A percentile compares a stretch with the other conserved stretches of the same genome.
phyloP scores from a whole-genome alignment of 2,329 filamentous ascomycete genomes.

The Aspergillus fischeri region DNA sequence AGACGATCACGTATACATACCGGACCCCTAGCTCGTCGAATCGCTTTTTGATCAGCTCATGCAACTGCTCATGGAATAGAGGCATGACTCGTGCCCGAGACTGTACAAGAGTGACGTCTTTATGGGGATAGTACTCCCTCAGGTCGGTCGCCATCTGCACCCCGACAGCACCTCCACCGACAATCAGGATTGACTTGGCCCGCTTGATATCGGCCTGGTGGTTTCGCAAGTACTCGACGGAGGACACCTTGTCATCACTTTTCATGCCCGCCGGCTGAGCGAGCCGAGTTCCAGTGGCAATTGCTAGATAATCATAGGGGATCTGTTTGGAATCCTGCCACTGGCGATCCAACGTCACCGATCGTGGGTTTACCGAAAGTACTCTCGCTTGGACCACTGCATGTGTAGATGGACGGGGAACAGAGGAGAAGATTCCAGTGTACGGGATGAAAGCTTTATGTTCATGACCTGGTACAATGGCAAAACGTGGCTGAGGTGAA shows the following conservation, averaged over 20 bases:
- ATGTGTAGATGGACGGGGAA: conserved; percentile 21
- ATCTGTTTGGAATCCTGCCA: conserved; percentile 31
- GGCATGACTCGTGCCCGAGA: conserved; percentile 40
- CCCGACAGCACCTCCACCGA: conserved; percentile 49
- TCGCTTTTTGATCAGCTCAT: conserved; percentile 27
- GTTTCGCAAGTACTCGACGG: conserved; percentile 28
- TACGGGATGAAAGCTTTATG: conserved; percentile 37
- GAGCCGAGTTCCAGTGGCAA: conserved; percentile 33
- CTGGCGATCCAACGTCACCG: conserved; percentile 31
- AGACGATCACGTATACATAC: conserved; percentile 2
- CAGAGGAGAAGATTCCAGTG: conserved; percentile 25
- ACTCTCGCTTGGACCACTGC: conserved; percentile 31
- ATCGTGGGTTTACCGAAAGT: conserved; percentile 23
- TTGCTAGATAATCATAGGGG: conserved; percentile 30
- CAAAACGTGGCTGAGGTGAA: conserved; percentile 27
- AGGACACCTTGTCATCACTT: conserved; percentile 30
- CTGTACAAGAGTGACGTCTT: conserved; percentile 46
- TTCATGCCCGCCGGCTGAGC: conserved; percentile 31
- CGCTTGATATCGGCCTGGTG: conserved; percentile 29
- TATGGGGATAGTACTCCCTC: conserved; percentile 46
- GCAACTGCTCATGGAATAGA: conserved; percentile 27
- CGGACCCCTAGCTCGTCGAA: conserved; percentile 32
- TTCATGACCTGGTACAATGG: conserved; percentile 32
- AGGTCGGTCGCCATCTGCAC: conserved; percentile 50
- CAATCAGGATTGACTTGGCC: conserved; percentile 31